Base-by-base conservation (phyloP, 2,329 filamentous ascomycete species). In the Drechmeria coniospora region DNA sequence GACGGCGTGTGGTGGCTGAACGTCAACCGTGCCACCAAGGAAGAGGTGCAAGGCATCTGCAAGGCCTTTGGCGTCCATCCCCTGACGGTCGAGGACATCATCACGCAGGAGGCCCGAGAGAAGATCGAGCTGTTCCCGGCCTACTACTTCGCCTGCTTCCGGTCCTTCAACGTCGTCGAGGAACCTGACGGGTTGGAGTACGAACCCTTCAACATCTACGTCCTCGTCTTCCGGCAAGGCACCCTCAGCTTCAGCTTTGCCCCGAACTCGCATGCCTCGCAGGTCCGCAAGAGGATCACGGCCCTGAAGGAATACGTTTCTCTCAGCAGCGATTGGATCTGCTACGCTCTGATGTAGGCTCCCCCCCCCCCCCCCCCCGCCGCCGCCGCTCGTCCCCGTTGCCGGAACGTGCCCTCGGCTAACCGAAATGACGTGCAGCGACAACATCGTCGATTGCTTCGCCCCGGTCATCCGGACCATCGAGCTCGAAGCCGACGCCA, bases 1-100 rank as follows among this genome's bases (percentile, higher is more conserved):
- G 66, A 84, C 41, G 87, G 87, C 43, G 86, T 93, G n/a, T 98
- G 87, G 86, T 98, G 90, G 90, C 65, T 98, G 27, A 92, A 98
- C 45, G 78, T 94, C 49, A 79, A 87, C 49, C 83, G 81, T 40
- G 83, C 87, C 2, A 86, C 78, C 1, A 80, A 86, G 45, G 84
- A 87, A 33, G 90, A 95, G 50, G 74, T 93, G 13, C 74, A 76
- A 23, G 77, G 77, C 17, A 77, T 98, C 36, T 92, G 83, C 61
- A 84, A 86, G 46, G 86, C 90, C 4, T 98, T 98, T 53, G 83
- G 83, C 10, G 80, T 98, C 30, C 90, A 98, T 54, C 87, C 87
- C 19, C 61, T 98, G 51, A 98, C 90, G 0, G 81, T 87, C 21
- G 90, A 98, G 54, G 90, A 98, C 61, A 94, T 98, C 40, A 77